phyloP scores from a whole-genome alignment of 352 stramenopile species.

The Pythium brachiatum region DNA sequence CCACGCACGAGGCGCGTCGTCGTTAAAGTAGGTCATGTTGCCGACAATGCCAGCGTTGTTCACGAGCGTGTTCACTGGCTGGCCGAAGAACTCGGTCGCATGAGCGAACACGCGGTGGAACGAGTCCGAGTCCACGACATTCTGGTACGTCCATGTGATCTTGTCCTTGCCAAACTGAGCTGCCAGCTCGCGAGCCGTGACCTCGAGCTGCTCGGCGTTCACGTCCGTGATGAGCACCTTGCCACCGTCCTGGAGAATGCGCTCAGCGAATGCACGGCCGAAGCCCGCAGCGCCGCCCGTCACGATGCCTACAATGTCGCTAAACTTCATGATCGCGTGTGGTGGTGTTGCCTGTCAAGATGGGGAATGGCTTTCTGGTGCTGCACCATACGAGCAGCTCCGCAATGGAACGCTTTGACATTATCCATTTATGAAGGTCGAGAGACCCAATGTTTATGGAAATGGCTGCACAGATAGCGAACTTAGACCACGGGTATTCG shows the following conservation, averaged over 20 bases:
- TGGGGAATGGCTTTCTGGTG: constrained; percentile 17
- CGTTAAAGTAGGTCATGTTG: constrained; percentile 49
- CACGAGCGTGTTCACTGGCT: constrained; percentile 64
- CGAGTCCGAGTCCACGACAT: constrained; percentile 62
- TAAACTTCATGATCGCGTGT: constrained; percentile 48
- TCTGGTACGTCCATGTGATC: constrained; percentile 63
- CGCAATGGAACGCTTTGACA: no score
- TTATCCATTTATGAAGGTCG: neutral
- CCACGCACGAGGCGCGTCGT: constrained; percentile 41
- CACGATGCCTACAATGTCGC: constrained; percentile 60
- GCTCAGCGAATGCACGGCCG: constrained; percentile 58
- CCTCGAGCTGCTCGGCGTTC: constrained; percentile 54
- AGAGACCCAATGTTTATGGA: no score
- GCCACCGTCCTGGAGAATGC: constrained; percentile 46
- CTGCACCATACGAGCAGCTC: no score
- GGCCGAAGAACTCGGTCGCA: constrained; percentile 54
- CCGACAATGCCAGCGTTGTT: constrained; percentile 81
- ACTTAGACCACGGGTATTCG: neutral
- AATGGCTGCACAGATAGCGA: neutral
- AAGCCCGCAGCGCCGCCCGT: constrained; percentile 70
- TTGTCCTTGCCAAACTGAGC: constrained; percentile 44
- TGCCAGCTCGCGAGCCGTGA: constrained; percentile 55
- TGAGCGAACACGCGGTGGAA: constrained; percentile 68
- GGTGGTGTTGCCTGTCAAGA: constrained; percentile 1
- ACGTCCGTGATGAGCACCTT: constrained; percentile 80